These are phyloP conservation scores for Chalciporus piperatus DNA, from an alignment of 768 basidiomycete genomes.

Conservation along the genomic window DNA sequence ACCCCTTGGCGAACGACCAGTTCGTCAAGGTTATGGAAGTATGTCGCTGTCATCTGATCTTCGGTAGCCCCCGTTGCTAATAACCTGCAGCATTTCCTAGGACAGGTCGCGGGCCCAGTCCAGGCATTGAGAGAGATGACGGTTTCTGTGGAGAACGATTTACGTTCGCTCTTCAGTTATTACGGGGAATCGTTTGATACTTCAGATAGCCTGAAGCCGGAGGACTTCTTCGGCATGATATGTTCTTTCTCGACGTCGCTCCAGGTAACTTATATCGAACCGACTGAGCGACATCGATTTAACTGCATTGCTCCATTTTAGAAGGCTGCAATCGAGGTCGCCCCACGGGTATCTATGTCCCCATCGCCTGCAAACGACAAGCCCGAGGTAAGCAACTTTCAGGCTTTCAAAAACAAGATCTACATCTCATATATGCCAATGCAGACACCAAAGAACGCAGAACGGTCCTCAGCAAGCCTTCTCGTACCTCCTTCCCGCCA, in stretches of 20 bases:
- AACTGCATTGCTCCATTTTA: constrained; percentile 21
- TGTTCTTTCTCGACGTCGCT: constrained; percentile 72
- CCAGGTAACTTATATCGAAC: constrained; percentile 42
- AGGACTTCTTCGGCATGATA: constrained; percentile 78
- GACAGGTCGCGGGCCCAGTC: constrained; percentile 48
- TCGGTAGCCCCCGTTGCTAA: neutral
- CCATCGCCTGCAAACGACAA: neutral
- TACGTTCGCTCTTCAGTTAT: constrained; percentile 60
- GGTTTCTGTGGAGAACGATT: constrained; percentile 52
- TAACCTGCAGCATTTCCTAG: constrained; percentile 25
- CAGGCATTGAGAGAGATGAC: constrained; percentile 67
- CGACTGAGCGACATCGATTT: neutral
- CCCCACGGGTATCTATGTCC: neutral
- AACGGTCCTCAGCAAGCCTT: constrained; percentile 2
- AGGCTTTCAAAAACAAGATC: neutral
- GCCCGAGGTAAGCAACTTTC: constrained; percentile 6
- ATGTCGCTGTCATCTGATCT: neutral
- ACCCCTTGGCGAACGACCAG: constrained; percentile 45
- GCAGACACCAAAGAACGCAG: constrained; percentile 35
- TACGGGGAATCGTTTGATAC: constrained; percentile 75
- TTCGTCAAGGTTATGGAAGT: constrained; percentile 75
- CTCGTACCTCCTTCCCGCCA: constrained; percentile 42
- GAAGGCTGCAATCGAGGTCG: constrained; percentile 70
- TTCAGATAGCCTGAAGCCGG: constrained; percentile 66
- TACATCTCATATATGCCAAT: neutral